Conservation (phyloP, 2,329 filamentous ascomycete genomes). For the Thelonectria olida region DNA sequence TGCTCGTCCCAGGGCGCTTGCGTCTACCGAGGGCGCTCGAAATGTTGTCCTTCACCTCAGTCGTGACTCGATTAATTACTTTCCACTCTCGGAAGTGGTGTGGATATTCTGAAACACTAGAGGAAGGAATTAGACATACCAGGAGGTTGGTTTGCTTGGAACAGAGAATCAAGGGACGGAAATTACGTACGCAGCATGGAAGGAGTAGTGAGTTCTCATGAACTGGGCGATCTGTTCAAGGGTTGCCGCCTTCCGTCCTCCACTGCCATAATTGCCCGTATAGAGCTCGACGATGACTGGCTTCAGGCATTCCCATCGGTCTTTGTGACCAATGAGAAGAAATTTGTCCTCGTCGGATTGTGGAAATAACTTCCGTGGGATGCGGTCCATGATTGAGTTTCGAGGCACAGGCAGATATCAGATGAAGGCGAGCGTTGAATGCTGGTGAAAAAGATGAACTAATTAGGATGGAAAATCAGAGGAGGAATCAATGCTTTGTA, state of each 20-base stretch:
- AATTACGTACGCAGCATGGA: constrained; percentile 18
- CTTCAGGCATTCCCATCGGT: constrained; percentile 34
- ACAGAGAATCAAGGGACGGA: neutral
- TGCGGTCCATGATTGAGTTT: neutral
- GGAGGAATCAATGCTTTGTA: neutral
- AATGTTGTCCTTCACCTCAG: neutral
- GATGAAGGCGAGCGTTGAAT: neutral
- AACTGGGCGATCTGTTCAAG: constrained; percentile 18
- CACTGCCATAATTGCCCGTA: neutral
- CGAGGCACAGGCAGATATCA: neutral
- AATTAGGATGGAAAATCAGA: neutral
- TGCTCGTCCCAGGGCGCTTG: constrained; percentile 10
- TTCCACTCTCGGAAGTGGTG: neutral
- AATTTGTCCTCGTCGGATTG: constrained; percentile 11
- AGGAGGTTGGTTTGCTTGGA: neutral
- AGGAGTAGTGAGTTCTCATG: constrained; percentile 34
- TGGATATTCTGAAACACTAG: neutral
- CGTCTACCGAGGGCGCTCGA: constrained; percentile 10
- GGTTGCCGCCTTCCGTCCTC: neutral
- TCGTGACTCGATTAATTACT: neutral
- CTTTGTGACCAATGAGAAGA: constrained; percentile 26
- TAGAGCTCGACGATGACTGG: constrained; percentile 28
- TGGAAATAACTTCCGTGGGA: neutral
- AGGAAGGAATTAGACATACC: neutral
- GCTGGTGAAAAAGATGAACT: neutral